Base-by-base conservation (phyloP, 1,284 basidiomycete genomes). In the Grifola frondosa region DNA sequence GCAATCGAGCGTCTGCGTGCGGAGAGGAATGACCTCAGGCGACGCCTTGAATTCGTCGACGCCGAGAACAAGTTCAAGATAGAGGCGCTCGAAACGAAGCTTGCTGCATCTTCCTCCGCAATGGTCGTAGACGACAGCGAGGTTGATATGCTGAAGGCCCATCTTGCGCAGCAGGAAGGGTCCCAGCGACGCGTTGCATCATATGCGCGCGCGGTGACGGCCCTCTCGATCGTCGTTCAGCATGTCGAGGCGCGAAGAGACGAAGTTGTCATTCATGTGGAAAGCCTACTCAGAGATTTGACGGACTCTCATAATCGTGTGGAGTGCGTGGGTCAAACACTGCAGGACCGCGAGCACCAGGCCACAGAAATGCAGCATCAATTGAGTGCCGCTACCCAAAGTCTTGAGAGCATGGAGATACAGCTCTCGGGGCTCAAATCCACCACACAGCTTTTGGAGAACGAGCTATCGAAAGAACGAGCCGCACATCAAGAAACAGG, bases 41-140 rank as follows among this genome's bases (percentile, higher is more conserved):
- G 80, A 13, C 75, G 82, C 44, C 61, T 91, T 12, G 75, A 86
- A 30, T 92, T 89, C 64, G 66, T 84, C 31, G 75, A 84, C 52
- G 71, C 74, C n/a, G 89, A 92, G 62, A 75, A 78, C 22, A 78
- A 70, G 46, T 88, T 89, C 56, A 71, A 79, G 4, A 71, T 82
- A 7, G 74, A 84, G 46, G 75, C 80, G 1, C 66, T 86, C 31
- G 73, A 83, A 54, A 68, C 68, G 11, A 73, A 78, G 47, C 61
- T 78, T 12, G 55, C 62, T 11, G 58, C 46, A 5, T 42, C 45
- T 11, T 49, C 49, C 12, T 51, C 52, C 15, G 29, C 44, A 6
- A 42, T 54, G 3, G 37, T 47, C 9, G 34, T 33, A 23, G 40
- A 49, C 16, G 24, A 33, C 37, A 44, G 51, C 12, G 50, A 50